Evolutionary conservation across 768 basidiomycete genomes (phyloP).

Genomic region (Cystobasidiopsis lactophilus): DNA sequence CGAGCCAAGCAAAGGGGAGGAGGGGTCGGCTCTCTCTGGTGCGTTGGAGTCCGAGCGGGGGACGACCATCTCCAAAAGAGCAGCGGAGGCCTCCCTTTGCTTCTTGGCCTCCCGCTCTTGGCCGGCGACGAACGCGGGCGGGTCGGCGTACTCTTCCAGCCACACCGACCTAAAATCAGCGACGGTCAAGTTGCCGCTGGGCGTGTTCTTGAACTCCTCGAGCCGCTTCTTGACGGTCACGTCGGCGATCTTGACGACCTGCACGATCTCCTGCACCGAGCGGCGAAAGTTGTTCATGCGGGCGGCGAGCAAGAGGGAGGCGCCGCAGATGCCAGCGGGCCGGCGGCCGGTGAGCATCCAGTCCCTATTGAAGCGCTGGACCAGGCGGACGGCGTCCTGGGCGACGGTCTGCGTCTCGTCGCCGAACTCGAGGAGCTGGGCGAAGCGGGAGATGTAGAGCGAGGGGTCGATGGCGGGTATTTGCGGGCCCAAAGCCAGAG

Average conservation of each 20-base stretch:
- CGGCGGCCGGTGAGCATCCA: slow-evolving; percentile 94
- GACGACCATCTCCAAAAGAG: no score
- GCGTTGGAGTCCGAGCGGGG: no score
- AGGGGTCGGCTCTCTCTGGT: no score
- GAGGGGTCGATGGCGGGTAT: slow-evolving; percentile 84
- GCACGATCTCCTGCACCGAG: slow-evolving; percentile 83
- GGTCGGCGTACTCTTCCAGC: slow-evolving; percentile 78
- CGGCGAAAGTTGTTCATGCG: slow-evolving; percentile 96
- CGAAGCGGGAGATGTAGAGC: slow-evolving; percentile 87
- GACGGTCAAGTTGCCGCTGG: slow-evolving; percentile 61
- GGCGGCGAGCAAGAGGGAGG: slow-evolving; percentile 77
- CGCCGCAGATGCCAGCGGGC: slow-evolving; percentile 93
- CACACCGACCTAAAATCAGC: slow-evolving; percentile 75
- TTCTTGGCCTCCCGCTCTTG: slow-evolving; percentile 23
- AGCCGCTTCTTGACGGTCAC: slow-evolving; percentile 77
- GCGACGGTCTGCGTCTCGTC: slow-evolving; percentile 82
- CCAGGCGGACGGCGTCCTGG: slow-evolving; percentile 75
- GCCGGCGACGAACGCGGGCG: slow-evolving; percentile 46
- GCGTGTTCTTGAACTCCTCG: slow-evolving; percentile 81
- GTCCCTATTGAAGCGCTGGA: slow-evolving; percentile 79
- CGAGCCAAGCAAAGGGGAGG: no score
- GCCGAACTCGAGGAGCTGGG: slow-evolving; percentile 82
- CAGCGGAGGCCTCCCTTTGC: slow-evolving; percentile 24
- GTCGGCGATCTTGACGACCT: slow-evolving; percentile 98
- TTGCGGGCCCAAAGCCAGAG: slow-evolving; percentile 42